These are phyloP conservation scores for Colletotrichum limetticola DNA, from an alignment of 2,329 filamentous ascomycete species.

Conservation along the genomic window DNA sequence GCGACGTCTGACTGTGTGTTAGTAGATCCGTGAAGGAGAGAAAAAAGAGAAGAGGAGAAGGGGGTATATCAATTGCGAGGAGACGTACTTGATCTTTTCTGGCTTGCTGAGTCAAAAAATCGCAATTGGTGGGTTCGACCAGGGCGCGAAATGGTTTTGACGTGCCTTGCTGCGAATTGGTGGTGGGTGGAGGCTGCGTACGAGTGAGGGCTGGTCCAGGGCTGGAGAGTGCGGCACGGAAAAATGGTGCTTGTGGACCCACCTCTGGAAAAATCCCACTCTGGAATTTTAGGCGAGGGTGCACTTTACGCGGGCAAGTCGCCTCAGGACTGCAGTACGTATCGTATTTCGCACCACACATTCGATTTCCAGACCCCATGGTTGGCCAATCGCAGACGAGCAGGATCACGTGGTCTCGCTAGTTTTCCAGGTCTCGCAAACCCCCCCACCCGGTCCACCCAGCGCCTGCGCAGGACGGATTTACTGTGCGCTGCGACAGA, in stretches of 20 bases:
- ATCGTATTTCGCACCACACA: neutral
- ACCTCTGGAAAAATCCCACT: neutral
- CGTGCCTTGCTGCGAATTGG: neutral
- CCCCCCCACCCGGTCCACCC: constrained; percentile 38
- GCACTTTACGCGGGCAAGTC: neutral
- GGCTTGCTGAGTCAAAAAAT: constrained; percentile 34
- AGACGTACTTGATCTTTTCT: constrained; percentile 37
- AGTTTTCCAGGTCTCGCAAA: constrained; percentile 43
- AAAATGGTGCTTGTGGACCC: neutral
- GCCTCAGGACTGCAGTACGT: neutral
- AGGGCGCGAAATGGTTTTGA: neutral
- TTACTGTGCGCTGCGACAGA: constrained; percentile 1
- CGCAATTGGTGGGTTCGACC: constrained; percentile 5
- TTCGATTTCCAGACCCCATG: neutral
- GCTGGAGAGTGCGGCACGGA: neutral
- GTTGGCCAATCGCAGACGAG: neutral
- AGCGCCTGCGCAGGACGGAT: constrained; percentile 5
- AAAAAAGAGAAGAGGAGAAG: constrained; percentile 29
- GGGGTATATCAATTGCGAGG: constrained; percentile 1
- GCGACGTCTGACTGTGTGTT: constrained; percentile 59
- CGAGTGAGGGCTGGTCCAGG: constrained; percentile 23
- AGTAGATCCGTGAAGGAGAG: constrained; percentile 38
- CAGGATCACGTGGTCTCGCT: constrained; percentile 7
- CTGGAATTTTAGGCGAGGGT: neutral
- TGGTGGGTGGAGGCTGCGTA: constrained; percentile 1